phyloP scores from a whole-genome alignment of 495 filamentous ascomycete genomes.

The Annulohypoxylon maeteangense region DNA sequence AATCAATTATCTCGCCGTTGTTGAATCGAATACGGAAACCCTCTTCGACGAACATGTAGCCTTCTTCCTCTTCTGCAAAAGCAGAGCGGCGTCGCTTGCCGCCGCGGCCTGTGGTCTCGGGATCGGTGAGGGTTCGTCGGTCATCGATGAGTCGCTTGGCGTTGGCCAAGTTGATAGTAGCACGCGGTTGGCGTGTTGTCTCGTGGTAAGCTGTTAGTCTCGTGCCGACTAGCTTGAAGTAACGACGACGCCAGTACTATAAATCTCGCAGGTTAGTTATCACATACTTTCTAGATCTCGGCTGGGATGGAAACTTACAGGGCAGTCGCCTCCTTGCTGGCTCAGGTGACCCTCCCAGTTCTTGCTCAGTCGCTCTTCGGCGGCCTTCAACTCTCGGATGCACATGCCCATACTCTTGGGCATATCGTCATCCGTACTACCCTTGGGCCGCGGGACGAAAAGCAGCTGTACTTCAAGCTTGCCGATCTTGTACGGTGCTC shows the following conservation, averaged over 20 bases:
- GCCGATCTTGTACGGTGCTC: slow-evolving; percentile 92
- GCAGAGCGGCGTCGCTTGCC: slow-evolving; percentile 88
- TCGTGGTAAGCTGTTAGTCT: slow-evolving; percentile 97
- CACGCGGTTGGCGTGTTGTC: slow-evolving; percentile 90
- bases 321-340: slow-evolving; percentile 97
- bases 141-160: slow-evolving; percentile 95
- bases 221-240: slow-evolving; percentile 91
- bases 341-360: slow-evolving; percentile 89
- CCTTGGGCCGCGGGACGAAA: slow-evolving; percentile 92
- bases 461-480: slow-evolving; percentile 92
- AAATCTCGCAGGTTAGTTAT: slow-evolving; percentile 43
- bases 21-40: slow-evolving; percentile 98
- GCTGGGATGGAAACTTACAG: slow-evolving; percentile 70
- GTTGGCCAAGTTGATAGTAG: slow-evolving; percentile 95
- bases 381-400: slow-evolving; percentile 89
- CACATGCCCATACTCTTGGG: slow-evolving; percentile 98
- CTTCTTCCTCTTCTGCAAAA: slow-evolving; percentile 98
- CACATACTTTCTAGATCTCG: neutral
- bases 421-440: slow-evolving; percentile 92
- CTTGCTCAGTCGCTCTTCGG: slow-evolving; percentile 75
- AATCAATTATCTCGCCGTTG: slow-evolving; percentile 97
- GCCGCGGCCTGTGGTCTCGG: slow-evolving; percentile 75
- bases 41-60: slow-evolving; percentile 99
- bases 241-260: slow-evolving; percentile 96
- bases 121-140: slow-evolving; percentile 80